A percentile compares a stretch with the other conserved stretches of the same genome.
Conservation (phyloP, 345 rosid species). For the Carallia brachiata region DNA sequence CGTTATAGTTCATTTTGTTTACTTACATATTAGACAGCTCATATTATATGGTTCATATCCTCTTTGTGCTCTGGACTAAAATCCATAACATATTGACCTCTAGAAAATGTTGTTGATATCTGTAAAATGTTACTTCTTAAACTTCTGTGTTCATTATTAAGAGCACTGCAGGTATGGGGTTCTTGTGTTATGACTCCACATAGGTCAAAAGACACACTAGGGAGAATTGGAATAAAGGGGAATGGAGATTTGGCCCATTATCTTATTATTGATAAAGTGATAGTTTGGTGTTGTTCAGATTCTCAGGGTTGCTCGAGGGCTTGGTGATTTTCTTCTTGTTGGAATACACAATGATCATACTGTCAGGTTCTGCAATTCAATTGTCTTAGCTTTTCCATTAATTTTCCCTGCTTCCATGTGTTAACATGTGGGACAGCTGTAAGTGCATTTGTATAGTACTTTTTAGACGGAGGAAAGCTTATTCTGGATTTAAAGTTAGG, state of each 20-base stretch:
- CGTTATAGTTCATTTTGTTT: not conserved
- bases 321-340: slow-evolving; percentile 81
- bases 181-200: too few species aligned
- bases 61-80: too few species aligned
- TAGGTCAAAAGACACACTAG: too few species aligned
- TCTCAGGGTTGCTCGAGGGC: slow-evolving; percentile 61
- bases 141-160: not conserved
- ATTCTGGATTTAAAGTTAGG: not conserved
- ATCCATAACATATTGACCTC: too few species aligned
- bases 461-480: slow-evolving; percentile 19
- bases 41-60: not conserved
- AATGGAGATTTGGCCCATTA: not conserved
- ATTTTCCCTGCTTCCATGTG: slow-evolving; percentile 6
- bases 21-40: not conserved
- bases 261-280: slow-evolving; percentile 19
- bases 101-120: too few species aligned
- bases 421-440: slow-evolving; percentile 27
- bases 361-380: slow-evolving; percentile 43
- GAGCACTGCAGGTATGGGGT: not conserved
- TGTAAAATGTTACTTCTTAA: not conserved
- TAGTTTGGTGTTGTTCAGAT: slow-evolving; percentile 49
- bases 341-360: slow-evolving; percentile 69
- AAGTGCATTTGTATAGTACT: not conserved
- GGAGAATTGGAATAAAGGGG: too few species aligned
- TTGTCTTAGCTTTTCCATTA: not conserved